Evolutionary conservation across 768 basidiomycete species (phyloP), one percentile per base, ranked within the genome.

Genomic region (Infundibulicybe gibba): DNA sequence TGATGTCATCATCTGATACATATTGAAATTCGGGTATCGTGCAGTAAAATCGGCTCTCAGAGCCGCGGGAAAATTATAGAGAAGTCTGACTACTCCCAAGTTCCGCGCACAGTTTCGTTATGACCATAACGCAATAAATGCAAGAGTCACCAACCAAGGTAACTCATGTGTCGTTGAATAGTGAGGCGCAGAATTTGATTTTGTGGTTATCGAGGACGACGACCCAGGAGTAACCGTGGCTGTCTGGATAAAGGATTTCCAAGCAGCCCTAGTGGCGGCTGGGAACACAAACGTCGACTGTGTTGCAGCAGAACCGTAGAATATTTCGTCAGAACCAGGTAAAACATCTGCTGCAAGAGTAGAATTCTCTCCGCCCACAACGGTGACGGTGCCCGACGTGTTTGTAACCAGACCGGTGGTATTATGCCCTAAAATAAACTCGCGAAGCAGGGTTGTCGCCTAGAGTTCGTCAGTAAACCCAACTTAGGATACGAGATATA

Each of bases 391-490:
- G n/a, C 67, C 67, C 21, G 58, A 47, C 14, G 58, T 50, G 19
- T 56, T 57, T 16, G 59, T 64, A 32, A 88, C 79, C 5, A 79
- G 70, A 0, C 85, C 87, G 1, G 80, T 80, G 30, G 64, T 47
- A 60, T 85, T 83, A 47, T 62, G 64, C 3, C 87, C 85, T 34
- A 89, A 66, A 42, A 89, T 67, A 51, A 87, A 89, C 49, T 89
- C 83, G 15, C 80, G 77, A 12, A 74, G 58, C 60, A 89, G 79
- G 15, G 74, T 74, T 58, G 76, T 71, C 5, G 79, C 83, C 86
- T 88, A 51, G 2, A 15, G 31, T 14, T 14, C 32, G 17, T 4
- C 11, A 3, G 17, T 44, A 30, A 47, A 47, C 45, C 39, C 33
- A 21, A 38, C 39, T 12, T 31, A 47, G 14, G 8, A 25, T 5